Base-by-base conservation (phyloP, 83 land plant genomes). In the Larix sibirica region DNA sequence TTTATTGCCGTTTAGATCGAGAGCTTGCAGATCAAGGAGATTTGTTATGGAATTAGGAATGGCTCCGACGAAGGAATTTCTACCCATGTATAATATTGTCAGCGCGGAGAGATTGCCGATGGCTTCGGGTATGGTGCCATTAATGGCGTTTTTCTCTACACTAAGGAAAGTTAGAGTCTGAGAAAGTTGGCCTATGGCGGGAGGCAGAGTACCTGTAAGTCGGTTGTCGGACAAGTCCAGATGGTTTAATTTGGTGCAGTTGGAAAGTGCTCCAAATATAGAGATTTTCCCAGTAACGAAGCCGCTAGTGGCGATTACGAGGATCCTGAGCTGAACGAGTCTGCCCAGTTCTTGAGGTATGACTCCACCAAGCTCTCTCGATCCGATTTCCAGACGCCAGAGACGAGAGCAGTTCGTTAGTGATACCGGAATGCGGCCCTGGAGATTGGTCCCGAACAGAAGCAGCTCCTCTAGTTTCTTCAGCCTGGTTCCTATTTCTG, bases 41-140 rank as follows among this genome's bases (percentile, higher is more conserved):
- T 82, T 81, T 58, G 42, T 80, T 0, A 84, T 54, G n/a, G 66
- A 47, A 6, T 26, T 4, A 44, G 87, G 83, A 18, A 87, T 33
- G 6, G 44, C 10, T 3, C 87, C 89, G 3, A 68, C 31, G 21
- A 87, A 62, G 24, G 50, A 44, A 44, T 87, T 87, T 38, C 36
- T 33, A 33, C 54, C 69, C 54, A 87, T 36, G n/a, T 65, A 83
- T n/a, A 84, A 20, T 17, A 23, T 14, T 16, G 4, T 60, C 10
- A 81, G 64, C 3, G 38, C 26, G 5, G 21, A 36, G 63, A 80
- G 77, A 54, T 47, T 62, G 36, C 83, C 80, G 17, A 87, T 44
- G 65, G 81, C 88, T 40, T 76, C 18, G 17, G 89, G 89, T 59
- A 87, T 77, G 56, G 40, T 47, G 28, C 87, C 87, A 24, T 36